Evolutionary conservation across 2,329 filamentous ascomycete genomes (phyloP).

Genomic region (Aspergillus chevalieri): DNA sequence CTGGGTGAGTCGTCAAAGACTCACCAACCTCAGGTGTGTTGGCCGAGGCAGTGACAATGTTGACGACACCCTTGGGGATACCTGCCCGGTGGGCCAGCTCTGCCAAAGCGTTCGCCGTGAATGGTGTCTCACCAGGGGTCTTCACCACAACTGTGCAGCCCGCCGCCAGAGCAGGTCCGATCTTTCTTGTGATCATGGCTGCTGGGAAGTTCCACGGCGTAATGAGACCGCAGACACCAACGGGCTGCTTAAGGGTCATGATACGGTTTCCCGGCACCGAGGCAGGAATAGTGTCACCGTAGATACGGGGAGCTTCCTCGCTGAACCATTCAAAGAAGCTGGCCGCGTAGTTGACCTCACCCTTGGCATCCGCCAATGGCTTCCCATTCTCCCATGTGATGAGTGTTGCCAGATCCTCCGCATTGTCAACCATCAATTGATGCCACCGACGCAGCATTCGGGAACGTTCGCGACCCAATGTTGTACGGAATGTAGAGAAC

Average conservation of each 20-base stretch:
- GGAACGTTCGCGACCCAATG: slow-evolving; percentile 55
- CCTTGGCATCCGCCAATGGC: slow-evolving; percentile 55
- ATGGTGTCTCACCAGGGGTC: slow-evolving; percentile 85
- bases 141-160: slow-evolving; percentile 93
- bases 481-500: slow-evolving; percentile 55
- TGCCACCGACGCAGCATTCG: slow-evolving; percentile 62
- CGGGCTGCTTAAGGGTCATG: slow-evolving; percentile 59
- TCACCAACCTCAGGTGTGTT: slow-evolving; percentile 77
- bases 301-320: slow-evolving; percentile 53
- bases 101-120: slow-evolving; percentile 78
- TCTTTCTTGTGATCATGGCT: slow-evolving; percentile 49
- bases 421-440: slow-evolving; percentile 59
- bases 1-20: slow-evolving; percentile 67
- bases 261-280: slow-evolving; percentile 55
- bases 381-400: slow-evolving; percentile 68
- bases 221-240: slow-evolving; percentile 62
- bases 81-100: slow-evolving; percentile 83
- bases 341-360: slow-evolving; percentile 54
- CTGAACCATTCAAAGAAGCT: slow-evolving; percentile 60
- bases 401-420: slow-evolving; percentile 59
- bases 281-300: slow-evolving; percentile 58
- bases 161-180: slow-evolving; percentile 65
- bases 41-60: slow-evolving; percentile 71
- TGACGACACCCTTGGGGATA: slow-evolving; percentile 84
- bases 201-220: slow-evolving; percentile 62